Base-by-base conservation (phyloP, 1,284 basidiomycete genomes). In the Ustilago esculenta region DNA sequence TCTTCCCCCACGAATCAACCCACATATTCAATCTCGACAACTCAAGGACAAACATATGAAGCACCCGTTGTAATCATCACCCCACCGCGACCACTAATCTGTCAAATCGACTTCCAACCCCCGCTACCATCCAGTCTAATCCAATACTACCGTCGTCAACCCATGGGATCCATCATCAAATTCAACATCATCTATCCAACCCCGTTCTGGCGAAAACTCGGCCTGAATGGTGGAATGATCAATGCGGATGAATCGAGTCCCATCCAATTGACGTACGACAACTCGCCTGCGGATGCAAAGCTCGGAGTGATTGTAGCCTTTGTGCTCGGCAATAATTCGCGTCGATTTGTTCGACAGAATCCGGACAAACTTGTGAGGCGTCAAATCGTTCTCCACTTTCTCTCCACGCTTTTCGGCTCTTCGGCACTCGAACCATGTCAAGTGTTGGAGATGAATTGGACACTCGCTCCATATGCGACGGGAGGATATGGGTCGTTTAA, bases 111-210 rank as follows among this genome's bases (percentile, higher is more conserved):
- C n/a, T 68, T 68, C 37, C 51, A 68, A 25, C 65, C 58, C 2
- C 52, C 52, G n/a, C 52, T 68, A n/a, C 65, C 65, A 7, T 57
- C 65, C 5, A 40, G 47, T 4, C 42, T 71, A 10, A 53, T 61
- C 17, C 68, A 71, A 33, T 64, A 66, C 52, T 67, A 60, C 27
- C 56, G 64, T 35, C 56, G 64, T n/a, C 61, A 66, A 47, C 68
- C 68, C 4, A 71, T 71, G 68, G 68, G 64, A 9, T 66, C 61
- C 4, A 57, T 41, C 4, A 66, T 66, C 61, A 71, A 71, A 54
- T 63, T 53, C 57, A 71, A 66, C 42, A 29, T 66, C 25, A 29
- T 63, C 54, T 71, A 71, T 33, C 4, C 51, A 14, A 54, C 46
- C 15, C 68, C 68, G n/a, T 71, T 71, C 41, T 71, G 64, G 68